Conservation (phyloP, 768 basidiomycete species). For the Phanerochaete carnosa region DNA sequence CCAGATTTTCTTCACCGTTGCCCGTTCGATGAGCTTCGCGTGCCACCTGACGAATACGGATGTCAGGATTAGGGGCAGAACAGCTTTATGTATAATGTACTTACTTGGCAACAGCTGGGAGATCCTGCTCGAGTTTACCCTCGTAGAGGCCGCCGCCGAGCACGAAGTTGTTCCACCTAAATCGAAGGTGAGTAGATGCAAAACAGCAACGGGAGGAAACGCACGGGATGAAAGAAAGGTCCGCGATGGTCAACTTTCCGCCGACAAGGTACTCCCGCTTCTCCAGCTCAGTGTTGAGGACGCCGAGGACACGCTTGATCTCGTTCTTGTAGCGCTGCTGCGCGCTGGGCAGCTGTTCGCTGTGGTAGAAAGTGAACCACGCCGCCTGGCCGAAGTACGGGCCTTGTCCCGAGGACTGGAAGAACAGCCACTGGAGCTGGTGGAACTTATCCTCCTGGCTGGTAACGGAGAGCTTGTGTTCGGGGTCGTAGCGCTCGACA, state of each 20-base stretch:
- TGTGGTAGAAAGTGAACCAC: constrained; percentile 14
- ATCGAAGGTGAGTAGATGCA: neutral
- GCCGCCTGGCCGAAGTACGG: constrained; percentile 15
- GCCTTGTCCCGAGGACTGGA: constrained; percentile 31
- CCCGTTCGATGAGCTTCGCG: neutral
- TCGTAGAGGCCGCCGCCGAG: neutral
- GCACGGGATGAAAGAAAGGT: constrained; percentile 13
- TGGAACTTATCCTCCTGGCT: constrained; percentile 14
- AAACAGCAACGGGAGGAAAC: neutral
- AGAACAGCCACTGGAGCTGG: constrained; percentile 42
- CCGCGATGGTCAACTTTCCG: constrained; percentile 15
- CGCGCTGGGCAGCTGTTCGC: constrained; percentile 13
- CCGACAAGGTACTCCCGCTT: constrained; percentile 19
- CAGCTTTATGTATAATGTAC: neutral
- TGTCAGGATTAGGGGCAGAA: neutral
- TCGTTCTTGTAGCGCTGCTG: constrained; percentile 20
- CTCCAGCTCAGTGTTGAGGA: constrained; percentile 15
- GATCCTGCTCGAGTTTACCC: neutral
- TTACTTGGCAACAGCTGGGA: neutral
- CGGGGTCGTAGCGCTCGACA: constrained; percentile 42
- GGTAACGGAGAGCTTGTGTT: constrained; percentile 28
- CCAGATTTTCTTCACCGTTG: neutral
- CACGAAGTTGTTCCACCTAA: neutral
- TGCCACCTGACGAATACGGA: neutral
- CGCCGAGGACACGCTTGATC: constrained; percentile 18